phyloP scores from a whole-genome alignment of 164 flowering plant genomes.

The Magnolia kwangsiensis region DNA sequence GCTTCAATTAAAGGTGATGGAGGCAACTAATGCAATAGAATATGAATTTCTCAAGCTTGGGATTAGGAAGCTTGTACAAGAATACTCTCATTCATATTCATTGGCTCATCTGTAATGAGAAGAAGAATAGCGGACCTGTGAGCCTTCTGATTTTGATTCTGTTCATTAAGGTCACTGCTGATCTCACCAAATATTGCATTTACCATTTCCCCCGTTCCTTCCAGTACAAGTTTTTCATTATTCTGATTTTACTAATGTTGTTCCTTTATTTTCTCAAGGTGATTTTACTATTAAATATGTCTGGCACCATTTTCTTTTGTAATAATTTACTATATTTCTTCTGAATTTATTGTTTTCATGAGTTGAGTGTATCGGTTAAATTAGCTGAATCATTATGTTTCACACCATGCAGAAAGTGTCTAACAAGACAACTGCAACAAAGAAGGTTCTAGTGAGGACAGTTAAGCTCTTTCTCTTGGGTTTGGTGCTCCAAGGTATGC shows the following conservation, averaged over 20 bases:
- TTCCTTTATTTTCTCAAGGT: not conserved
- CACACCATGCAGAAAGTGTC: conserved; percentile 42
- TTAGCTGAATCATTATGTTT: not conserved
- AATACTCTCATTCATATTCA: no score
- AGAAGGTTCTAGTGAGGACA: conserved; percentile 53
- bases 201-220: not conserved
- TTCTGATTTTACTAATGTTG: not conserved
- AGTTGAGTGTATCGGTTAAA: not conserved
- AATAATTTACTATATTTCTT: no score
- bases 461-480: conserved; percentile 69
- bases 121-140: no score
- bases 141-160: no score
- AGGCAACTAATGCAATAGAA: no score
- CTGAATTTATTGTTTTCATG: not conserved
- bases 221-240: not conserved
- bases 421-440: conserved; percentile 42
- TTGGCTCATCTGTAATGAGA: no score
- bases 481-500: conserved; percentile 62
- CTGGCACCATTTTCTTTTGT: not conserved
- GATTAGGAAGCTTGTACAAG: no score
- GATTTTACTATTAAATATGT: no score
- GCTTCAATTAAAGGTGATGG: no score
- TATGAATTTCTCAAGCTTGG: no score
- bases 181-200: not conserved
- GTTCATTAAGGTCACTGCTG: not conserved